Percentiles rank a stretch among this genome's conserved stretches.
These are phyloP conservation scores for Eucalyptus camaldulensis DNA, from an alignment of 345 rosid species.

Conservation along the genomic window DNA sequence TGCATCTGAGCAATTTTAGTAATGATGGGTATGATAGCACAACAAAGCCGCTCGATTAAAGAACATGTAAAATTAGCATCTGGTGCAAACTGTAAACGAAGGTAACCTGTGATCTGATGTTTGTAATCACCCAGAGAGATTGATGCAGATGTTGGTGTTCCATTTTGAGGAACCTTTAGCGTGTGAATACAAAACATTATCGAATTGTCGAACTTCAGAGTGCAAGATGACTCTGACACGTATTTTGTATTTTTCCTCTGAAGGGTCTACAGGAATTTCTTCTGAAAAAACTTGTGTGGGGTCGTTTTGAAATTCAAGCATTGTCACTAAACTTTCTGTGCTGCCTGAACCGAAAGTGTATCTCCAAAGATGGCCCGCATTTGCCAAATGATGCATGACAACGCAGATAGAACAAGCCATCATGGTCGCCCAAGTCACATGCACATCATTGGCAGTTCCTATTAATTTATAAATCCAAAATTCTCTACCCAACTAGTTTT, in stretches of 20 bases:
- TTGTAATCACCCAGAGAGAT: not conserved
- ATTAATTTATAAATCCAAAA: not conserved
- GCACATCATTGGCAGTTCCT: not conserved
- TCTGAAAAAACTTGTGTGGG: not conserved
- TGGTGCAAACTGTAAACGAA: not conserved
- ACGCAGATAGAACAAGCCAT: not conserved
- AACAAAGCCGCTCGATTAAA: not conserved
- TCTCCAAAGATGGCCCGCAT: not conserved
- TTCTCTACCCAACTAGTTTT: not conserved
- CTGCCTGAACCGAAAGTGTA: not conserved
- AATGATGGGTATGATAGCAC: not conserved
- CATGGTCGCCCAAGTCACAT: not conserved
- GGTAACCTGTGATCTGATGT: not conserved
- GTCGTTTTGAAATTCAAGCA: not conserved
- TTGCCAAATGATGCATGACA: not conserved
- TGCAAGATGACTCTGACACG: not conserved
- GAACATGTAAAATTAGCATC: not conserved
- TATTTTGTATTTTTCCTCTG: not conserved
- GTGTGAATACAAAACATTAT: not conserved
- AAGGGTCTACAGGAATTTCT: not conserved
- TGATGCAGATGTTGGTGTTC: not conserved
- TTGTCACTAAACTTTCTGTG: not conserved
- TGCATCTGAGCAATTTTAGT: not conserved
- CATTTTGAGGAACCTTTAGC: not conserved
- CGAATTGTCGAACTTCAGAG: not conserved